phyloP scores from a whole-genome alignment of 805 yeast species.

The Pichia californica region DNA sequence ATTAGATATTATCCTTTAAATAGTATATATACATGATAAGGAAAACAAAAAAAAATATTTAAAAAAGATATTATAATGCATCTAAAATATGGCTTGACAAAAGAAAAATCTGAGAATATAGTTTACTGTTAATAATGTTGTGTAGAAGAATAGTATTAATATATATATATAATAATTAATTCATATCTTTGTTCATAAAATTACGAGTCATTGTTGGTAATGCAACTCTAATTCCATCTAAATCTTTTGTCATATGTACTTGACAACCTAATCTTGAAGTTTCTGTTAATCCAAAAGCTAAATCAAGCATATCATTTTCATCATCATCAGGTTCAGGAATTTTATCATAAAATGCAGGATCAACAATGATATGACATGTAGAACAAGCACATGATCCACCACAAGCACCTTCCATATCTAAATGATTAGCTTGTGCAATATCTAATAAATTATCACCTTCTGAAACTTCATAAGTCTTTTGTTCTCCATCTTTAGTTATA shows the following conservation, averaged over 20 bases:
- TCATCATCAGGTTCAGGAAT: conserved; percentile 96
- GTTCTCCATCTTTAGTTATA: conserved; percentile 86
- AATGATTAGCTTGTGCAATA: conserved; percentile 87
- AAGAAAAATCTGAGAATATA: no score
- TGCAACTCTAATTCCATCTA: conserved; percentile 92
- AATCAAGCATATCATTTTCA: conserved; percentile 96
- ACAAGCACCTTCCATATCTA: conserved; percentile 98
- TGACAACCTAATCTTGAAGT: conserved; percentile 96
- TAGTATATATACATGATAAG: no score
- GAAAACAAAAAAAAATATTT: no score
- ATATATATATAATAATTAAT: conserved; percentile 11
- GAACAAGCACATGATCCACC: conserved; percentile 99
- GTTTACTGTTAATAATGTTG: no score
- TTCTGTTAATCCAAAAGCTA: conserved; percentile 95
- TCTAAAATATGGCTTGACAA: no score
- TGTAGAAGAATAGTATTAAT: no score
- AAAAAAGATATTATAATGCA: no score
- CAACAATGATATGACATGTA: conserved; percentile 94
- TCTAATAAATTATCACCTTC: conserved; percentile 91
- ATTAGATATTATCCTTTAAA: no score
- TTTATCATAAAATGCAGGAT: conserved; percentile 86
- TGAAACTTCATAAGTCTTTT: conserved; percentile 73
- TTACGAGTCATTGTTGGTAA: conserved; percentile 97
- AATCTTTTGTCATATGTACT: conserved; percentile 77
- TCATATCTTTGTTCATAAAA: conserved; percentile 75